These are phyloP conservation scores for Solanum chaucha DNA, from an alignment of 257 asterid species.

Conservation along the genomic window DNA sequence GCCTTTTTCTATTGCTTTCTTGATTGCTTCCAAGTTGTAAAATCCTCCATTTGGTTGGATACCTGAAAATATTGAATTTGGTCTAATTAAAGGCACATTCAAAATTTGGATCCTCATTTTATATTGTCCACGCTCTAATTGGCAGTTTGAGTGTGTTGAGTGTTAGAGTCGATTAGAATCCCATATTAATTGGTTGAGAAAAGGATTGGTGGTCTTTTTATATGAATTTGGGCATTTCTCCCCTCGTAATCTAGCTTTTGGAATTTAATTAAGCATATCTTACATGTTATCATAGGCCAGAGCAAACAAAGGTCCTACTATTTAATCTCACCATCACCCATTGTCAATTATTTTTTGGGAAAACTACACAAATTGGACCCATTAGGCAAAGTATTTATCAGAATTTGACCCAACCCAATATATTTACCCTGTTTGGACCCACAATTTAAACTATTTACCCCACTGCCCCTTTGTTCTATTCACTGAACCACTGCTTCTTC, in stretches of 20 bases:
- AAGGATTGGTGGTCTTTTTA: background rate
- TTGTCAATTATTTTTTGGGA: background rate
- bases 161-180: background rate
- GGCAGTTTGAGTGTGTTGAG: fast-evolving
- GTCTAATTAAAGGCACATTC: background rate
- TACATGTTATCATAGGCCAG: background rate
- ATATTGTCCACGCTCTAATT: background rate
- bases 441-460: too few relatives aligned
- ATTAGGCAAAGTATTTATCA: too few relatives aligned
- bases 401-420: background rate
- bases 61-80: background rate
- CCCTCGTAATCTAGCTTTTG: background rate
- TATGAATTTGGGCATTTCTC: background rate
- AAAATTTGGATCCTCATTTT: background rate
- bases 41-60: background rate
- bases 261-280: background rate
- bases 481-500: background rate
- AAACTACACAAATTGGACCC: too few relatives aligned
- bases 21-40: background rate
- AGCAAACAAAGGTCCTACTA: background rate
- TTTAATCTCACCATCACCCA: background rate
- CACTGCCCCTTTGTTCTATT: background rate
- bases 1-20: background rate
- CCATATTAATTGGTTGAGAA: background rate
- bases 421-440: too few relatives aligned